Evolutionary conservation across 2,329 filamentous ascomycete genomes (phyloP).

Genomic region (Botrytis medusae): DNA sequence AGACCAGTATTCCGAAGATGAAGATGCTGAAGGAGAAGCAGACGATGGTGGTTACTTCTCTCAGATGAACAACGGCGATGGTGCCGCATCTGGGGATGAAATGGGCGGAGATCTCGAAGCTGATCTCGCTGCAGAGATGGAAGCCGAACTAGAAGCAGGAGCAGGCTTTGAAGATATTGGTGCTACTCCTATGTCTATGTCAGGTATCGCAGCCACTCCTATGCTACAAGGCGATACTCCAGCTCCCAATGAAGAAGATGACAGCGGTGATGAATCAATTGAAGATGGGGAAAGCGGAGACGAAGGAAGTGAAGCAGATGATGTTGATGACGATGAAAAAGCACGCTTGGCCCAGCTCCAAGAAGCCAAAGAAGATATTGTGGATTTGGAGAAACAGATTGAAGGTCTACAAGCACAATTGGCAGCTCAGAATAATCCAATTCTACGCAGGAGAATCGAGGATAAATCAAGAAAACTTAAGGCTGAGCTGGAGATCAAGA

Average conservation of each 20-base stretch:
- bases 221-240: slow-evolving; percentile 35
- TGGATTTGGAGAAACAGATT: slow-evolving; percentile 53
- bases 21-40: slow-evolving; percentile 43
- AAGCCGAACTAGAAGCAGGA: slow-evolving; percentile 37
- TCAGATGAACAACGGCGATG: slow-evolving; percentile 29
- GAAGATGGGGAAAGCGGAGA: slow-evolving; percentile 48
- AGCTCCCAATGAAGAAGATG: slow-evolving; percentile 34
- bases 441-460: slow-evolving; percentile 51
- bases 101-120: slow-evolving; percentile 43
- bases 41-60: slow-evolving; percentile 43
- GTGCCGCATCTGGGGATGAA: slow-evolving; percentile 37
- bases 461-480: slow-evolving; percentile 51
- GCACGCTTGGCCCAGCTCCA: slow-evolving; percentile 49
- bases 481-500: slow-evolving; percentile 55
- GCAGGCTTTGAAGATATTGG: slow-evolving; percentile 34
- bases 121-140: slow-evolving; percentile 34
- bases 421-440: slow-evolving; percentile 47
- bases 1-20: slow-evolving; percentile 40
- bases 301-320: slow-evolving; percentile 44
- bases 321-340: slow-evolving; percentile 53
- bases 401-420: slow-evolving; percentile 44
- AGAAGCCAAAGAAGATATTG: slow-evolving; percentile 53
- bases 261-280: slow-evolving; percentile 45
- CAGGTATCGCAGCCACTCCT: slow-evolving; percentile 32
- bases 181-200: slow-evolving; percentile 39